Percentiles rank a stretch among this genome's conserved stretches.
Conservation (phyloP, 352 stramenopile genomes). For the Phytophthora cajani region DNA sequence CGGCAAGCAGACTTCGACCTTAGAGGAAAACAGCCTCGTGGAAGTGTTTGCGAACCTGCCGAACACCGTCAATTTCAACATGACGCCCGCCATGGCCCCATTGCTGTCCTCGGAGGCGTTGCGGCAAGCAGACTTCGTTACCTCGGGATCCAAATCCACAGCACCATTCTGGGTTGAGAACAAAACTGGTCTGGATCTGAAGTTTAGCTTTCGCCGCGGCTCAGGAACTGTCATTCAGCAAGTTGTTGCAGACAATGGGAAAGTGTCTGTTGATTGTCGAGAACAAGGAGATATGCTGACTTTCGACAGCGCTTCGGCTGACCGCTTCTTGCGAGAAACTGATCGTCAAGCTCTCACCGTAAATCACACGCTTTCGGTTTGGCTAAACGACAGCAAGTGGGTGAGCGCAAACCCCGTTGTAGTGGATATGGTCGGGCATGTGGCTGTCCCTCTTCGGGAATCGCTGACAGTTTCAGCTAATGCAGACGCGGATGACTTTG, state of each 20-base stretch:
- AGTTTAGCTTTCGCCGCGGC: conserved; percentile 88
- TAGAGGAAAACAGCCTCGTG: conserved; percentile 76
- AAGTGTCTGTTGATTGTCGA: conserved; percentile 85
- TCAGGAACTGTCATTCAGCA: conserved; percentile 84
- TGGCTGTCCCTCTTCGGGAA: conserved; percentile 82
- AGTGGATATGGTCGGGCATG: conserved; percentile 88
- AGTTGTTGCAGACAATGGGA: conserved; percentile 64
- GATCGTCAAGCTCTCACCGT: conserved; percentile 81
- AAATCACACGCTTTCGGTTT: conserved; percentile 89
- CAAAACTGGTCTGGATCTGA: conserved; percentile 80
- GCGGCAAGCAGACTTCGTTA: conserved; percentile 87
- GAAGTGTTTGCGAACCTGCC: conserved; percentile 86
- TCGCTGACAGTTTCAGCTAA: conserved; percentile 22
- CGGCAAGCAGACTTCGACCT: conserved; percentile 83
- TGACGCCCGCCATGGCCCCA: conserved; percentile 88
- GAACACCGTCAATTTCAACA: conserved; percentile 89
- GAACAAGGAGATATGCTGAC: conserved; percentile 88
- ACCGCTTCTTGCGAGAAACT: conserved; percentile 76
- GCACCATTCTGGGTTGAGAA: conserved; percentile 92
- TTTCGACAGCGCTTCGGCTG: conserved; percentile 83
- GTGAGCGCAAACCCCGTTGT: conserved; percentile 87
- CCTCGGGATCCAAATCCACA: conserved; percentile 84
- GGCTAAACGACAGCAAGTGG: conserved; percentile 88
- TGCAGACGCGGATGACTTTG: conserved; percentile 40
- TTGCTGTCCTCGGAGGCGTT: conserved; percentile 82